Evolutionary conservation across 371 early-diverging fungal species (phyloP), one percentile per base, ranked within the genome.

Genomic region (Fennellomyces sp.): DNA sequence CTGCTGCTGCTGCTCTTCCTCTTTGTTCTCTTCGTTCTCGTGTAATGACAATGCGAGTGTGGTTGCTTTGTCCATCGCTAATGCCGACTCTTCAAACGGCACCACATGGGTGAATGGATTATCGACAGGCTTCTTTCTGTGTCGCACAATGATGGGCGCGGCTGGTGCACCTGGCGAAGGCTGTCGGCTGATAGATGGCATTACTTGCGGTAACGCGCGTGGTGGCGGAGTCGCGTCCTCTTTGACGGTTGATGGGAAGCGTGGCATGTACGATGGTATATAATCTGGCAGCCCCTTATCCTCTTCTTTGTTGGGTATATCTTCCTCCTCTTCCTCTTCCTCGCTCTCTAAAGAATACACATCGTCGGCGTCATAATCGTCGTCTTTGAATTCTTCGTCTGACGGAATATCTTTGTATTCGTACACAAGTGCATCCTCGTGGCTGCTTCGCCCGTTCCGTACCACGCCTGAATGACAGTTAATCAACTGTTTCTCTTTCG

Each of bases 101-200:
- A 76, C 75, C 35, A 83, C 73, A 51, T 78, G 78, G 8, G 63
- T 80, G 52, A 82, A 86, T 7, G 84, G 86, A 35, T 86, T 83
- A 10, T 75, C 69, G 25, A 76, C 66, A 2, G 76, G 70, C 26
- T 71, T 75, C 61, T 76, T 77, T 47, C 70, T 52, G 13, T 68
- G 65, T 31, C 67, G 71, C 5, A 80, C 73, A 39, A 73, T 64
- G 11, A 75, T 63, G 12, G 74, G 68, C 12, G 70, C 62, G 23
- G 33, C 51, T 7, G 61, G 35, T 5, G 41, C 10, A 21, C 28
- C 28, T 21, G 54, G 26, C 19, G 28, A 27, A 7, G 56, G 5
- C 23, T 45, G 45, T 27, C 17, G 39, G 13, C 42, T 27, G 7
- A 35, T 35, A 6, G 42, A 29, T 42, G 45, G 51, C 28, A 50